These are phyloP conservation scores for Globisporangium okanoganense DNA, from an alignment of 352 stramenopile genomes.

Conservation along the genomic window DNA sequence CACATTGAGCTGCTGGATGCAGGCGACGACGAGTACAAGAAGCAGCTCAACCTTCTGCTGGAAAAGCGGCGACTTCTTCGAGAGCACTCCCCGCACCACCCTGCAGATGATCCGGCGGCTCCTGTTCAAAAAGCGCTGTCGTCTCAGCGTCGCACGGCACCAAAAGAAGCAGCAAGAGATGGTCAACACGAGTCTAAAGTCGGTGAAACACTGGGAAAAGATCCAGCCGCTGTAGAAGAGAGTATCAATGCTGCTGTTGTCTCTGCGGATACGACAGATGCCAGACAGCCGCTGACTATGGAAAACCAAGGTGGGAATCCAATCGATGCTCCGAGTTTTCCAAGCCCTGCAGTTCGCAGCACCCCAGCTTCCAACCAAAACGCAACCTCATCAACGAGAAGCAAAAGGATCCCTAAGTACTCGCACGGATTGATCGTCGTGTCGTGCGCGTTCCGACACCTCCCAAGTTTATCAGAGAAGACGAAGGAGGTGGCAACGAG, in stretches of 20 bases:
- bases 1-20: conserved; percentile 14
- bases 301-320: neutral
- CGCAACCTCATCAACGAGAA: neutral
- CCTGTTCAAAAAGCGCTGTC: conserved; percentile 4
- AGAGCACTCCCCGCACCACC: conserved; percentile 15
- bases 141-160: neutral
- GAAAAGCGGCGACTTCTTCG: conserved; percentile 35
- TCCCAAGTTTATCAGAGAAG: conserved; percentile 47
- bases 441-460: conserved; percentile 49
- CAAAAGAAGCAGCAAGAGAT: neutral
- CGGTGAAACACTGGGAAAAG: neutral
- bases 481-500: conserved; percentile 48
- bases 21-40: conserved; percentile 37
- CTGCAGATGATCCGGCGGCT: conserved; percentile 1
- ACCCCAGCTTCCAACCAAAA: neutral
- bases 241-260: neutral
- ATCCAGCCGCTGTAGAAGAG: neutral
- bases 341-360: neutral
- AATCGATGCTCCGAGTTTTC: neutral
- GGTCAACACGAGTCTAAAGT: neutral
- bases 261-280: neutral
- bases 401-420: neutral
- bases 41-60: conserved; percentile 37
- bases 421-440: conserved; percentile 53
- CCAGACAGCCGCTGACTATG: neutral